phyloP scores from a whole-genome alignment of 306 rosid species.

The Betula pendula region DNA sequence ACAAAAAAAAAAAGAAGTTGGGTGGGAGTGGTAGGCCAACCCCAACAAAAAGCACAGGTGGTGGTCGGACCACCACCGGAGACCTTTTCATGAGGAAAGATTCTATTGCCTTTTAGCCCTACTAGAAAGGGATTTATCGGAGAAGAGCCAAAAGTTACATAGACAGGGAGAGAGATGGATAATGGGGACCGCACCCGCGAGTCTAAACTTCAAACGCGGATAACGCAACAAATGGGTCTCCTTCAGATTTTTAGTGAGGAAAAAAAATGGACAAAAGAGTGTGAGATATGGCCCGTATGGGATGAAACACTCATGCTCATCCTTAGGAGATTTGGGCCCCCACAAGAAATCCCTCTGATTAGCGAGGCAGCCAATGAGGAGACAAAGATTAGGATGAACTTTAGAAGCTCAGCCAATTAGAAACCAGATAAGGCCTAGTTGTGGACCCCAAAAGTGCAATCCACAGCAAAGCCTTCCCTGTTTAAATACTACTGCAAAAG shows the following conservation, averaged over 20 bases:
- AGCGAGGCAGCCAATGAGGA: conserved; percentile 46
- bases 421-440: conserved; percentile 52
- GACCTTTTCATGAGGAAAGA: conserved; percentile 10
- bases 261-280: background rate
- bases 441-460: conserved; percentile 61
- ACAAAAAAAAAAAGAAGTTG: too few species aligned
- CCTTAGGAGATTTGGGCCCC: conserved; percentile 14
- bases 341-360: conserved; percentile 56
- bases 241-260: conserved; percentile 31
- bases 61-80: too few species aligned
- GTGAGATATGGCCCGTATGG: too few species aligned
- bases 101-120: conserved; percentile 21
- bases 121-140: conserved; percentile 18
- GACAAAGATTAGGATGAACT: conserved; percentile 45
- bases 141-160: conserved; percentile 10
- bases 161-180: background rate
- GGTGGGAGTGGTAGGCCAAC: too few species aligned
- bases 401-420: conserved; percentile 43
- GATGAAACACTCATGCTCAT: conserved; percentile 35
- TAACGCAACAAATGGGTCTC: conserved; percentile 30
- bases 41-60: too few species aligned
- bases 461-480: conserved; percentile 12
- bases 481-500: conserved; percentile 59
- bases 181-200: conserved; percentile 43
- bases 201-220: conserved; percentile 20